Conservation (phyloP, 345 rosid species). For the Draba incana region DNA sequence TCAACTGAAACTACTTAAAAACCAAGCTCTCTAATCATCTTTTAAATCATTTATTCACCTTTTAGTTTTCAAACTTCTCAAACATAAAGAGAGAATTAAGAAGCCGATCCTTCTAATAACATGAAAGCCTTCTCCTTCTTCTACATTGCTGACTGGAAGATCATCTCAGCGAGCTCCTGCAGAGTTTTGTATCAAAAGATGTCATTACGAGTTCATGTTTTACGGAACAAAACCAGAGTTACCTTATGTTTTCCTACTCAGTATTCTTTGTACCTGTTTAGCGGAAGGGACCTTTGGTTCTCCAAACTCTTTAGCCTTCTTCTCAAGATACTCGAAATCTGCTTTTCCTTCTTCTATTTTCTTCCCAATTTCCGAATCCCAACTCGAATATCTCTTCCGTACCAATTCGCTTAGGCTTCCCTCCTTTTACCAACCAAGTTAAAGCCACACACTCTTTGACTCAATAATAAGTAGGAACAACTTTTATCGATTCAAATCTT, state of each 20-base stretch:
- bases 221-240: background rate
- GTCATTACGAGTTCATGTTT: conserved; percentile 5
- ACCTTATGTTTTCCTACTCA: background rate
- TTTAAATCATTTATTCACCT: background rate
- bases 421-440: conserved; percentile 46
- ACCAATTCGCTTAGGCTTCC: conserved; percentile 71
- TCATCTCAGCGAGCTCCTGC: conserved; percentile 98
- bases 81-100: conserved; percentile 4
- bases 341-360: conserved; percentile 81
- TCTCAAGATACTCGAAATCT: conserved; percentile 86
- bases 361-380: conserved; percentile 69
- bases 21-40: conserved; percentile 15
- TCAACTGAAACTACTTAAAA: conserved; percentile 26
- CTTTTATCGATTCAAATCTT: background rate
- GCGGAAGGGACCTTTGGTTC: conserved; percentile 90
- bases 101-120: conserved; percentile 1
- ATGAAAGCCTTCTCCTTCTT: conserved; percentile 5
- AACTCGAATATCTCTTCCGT: conserved; percentile 71
- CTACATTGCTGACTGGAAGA: conserved; percentile 61
- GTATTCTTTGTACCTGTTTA: conserved; percentile 69
- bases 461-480: background rate
- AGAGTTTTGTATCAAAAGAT: conserved; percentile 16
- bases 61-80: background rate
- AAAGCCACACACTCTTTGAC: conserved; percentile 6
- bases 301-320: conserved; percentile 82